These are phyloP conservation scores for Backusella mclennaniae DNA, from an alignment of 192 early-diverging fungal genomes.

Conservation along the genomic window DNA sequence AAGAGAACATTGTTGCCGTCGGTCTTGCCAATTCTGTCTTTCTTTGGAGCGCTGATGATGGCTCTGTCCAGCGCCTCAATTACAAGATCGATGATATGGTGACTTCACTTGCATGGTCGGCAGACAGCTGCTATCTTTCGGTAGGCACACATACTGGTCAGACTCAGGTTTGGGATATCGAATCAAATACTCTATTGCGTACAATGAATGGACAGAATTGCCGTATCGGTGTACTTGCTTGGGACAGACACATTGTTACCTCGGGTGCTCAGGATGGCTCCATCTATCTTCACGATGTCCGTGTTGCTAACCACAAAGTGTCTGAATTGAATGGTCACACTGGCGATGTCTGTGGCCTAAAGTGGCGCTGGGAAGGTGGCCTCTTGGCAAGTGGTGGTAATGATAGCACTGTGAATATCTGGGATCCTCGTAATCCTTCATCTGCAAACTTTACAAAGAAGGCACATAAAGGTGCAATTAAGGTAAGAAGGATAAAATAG, in stretches of 20 bases:
- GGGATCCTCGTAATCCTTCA: constrained; percentile 69
- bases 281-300: constrained; percentile 95
- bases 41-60: constrained; percentile 82
- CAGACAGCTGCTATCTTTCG: constrained; percentile 61
- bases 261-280: constrained; percentile 87
- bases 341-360: constrained; percentile 83
- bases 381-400: constrained; percentile 93
- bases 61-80: constrained; percentile 55
- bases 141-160: constrained; percentile 80
- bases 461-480: constrained; percentile 88
- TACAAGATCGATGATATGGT: constrained; percentile 57
- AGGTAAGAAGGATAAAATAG: constrained; percentile 45
- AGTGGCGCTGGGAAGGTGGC: constrained; percentile 78
- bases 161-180: constrained; percentile 89
- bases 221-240: constrained; percentile 83
- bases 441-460: constrained; percentile 65
- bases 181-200: constrained; percentile 68
- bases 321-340: constrained; percentile 71
- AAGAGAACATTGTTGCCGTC: constrained; percentile 78
- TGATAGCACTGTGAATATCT: constrained; percentile 89
- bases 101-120: constrained; percentile 78
- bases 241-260: constrained; percentile 81
- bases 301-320: constrained; percentile 80
- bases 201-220: constrained; percentile 80
- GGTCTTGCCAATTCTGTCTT: constrained; percentile 86